Evolutionary conservation across 331 rosid genomes (phyloP), one percentile per base, ranked within the genome.

Genomic region (Erythrophleum ivorense): DNA sequence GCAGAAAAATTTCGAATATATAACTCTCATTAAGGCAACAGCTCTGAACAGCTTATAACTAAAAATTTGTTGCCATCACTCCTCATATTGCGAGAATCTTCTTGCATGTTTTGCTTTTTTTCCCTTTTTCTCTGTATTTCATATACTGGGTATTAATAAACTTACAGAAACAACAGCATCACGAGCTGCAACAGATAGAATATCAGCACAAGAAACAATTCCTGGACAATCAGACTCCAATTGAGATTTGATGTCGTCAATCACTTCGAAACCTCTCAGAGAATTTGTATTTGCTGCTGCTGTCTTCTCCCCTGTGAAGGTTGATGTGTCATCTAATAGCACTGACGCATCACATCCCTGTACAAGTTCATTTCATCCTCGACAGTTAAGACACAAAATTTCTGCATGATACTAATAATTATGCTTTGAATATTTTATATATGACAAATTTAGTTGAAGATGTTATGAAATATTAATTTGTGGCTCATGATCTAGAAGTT

Each of bases 261-360:
- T 82, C 21, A 94, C 91, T 3, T 94, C 90, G 40, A 88, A 94
- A 24, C 98, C 98, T 78, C 97, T 87, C 13, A 91, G 34, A 2
- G 98, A 94, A 64, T 85, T 79, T 19, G 53, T 43, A 59, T 94
- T 94, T 50, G 97, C 92, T 3, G 83, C 83, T 0, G 98, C 97
- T 46, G 98, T 87, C 60, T 94, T 91, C 80, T 94, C 98, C 65
- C 98, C 98, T 0, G 88, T 92, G 21, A 91, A 86, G 83, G 59
- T 85, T 2, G 92, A 78, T 19, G 95, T 94, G 88, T 94, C 98
- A 57, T 89, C 97, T 48, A 94, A 73, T 9, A 94, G 81, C 54
- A 91, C 87, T 12, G 98, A 94, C 71, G 91, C 97, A 80, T 94
- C 98, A 76, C 98, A 94, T 67, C 98, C 98, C 71, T 64, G 24